These are phyloP conservation scores for Grifola frondosa DNA, from an alignment of 1,284 basidiomycete species.

Conservation along the genomic window DNA sequence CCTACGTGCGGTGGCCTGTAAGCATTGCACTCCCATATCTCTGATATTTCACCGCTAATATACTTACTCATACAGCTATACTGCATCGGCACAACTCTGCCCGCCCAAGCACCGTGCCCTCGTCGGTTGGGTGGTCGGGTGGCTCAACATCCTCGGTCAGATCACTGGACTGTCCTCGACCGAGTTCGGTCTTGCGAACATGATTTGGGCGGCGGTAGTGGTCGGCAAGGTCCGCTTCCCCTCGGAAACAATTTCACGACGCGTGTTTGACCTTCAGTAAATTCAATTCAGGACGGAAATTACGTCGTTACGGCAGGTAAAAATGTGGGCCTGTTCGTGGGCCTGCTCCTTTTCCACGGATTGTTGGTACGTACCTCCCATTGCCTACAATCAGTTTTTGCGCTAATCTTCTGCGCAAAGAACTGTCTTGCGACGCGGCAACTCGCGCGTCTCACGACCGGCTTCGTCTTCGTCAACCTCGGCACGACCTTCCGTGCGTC, in stretches of 20 bases:
- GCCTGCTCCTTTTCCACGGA: constrained; percentile 73
- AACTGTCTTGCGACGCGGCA: constrained; percentile 83
- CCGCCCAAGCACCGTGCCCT: constrained; percentile 67
- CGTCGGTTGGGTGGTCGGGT: constrained; percentile 77
- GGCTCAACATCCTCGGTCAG: constrained; percentile 89
- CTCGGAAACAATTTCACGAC: neutral
- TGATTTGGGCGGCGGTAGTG: constrained; percentile 83
- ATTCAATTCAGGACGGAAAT: constrained; percentile 47
- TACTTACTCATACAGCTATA: too few species aligned
- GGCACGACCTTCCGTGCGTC: constrained; percentile 64
- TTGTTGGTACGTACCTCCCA: constrained; percentile 45
- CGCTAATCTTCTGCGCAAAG: constrained; percentile 28
- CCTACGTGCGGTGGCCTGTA: constrained; percentile 83
- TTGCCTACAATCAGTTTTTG: neutral
- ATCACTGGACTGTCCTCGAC: constrained; percentile 83
- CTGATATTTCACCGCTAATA: too few species aligned
- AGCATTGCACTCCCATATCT: constrained; percentile 27
- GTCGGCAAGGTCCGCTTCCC: constrained; percentile 50
- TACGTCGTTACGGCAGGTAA: constrained; percentile 58
- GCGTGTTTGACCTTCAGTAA: constrained; percentile 7
- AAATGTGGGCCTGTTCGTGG: constrained; percentile 75
- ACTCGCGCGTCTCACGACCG: constrained; percentile 75
- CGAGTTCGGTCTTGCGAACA: constrained; percentile 85
- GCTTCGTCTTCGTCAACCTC: constrained; percentile 88
- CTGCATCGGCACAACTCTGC: constrained; percentile 74